These are phyloP conservation scores for Corinectria fuckeliana DNA, from an alignment of 2,329 filamentous ascomycete genomes.

Conservation along the genomic window DNA sequence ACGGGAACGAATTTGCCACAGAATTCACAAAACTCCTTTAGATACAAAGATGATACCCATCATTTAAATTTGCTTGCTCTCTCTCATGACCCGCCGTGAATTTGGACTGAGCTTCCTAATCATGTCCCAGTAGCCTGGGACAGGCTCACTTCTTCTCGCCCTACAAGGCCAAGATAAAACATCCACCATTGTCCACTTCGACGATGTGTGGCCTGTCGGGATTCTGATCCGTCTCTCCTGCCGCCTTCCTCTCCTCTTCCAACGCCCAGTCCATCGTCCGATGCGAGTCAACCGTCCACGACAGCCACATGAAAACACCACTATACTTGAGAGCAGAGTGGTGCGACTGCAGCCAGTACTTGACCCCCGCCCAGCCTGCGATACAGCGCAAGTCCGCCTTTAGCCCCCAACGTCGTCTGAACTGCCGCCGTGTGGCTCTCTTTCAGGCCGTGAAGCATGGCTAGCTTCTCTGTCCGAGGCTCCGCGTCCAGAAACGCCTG, in stretches of 20 bases:
- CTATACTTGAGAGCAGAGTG: slow-evolving; percentile 19
- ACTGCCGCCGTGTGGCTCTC: slow-evolving; percentile 22
- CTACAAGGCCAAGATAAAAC: slow-evolving; percentile 17
- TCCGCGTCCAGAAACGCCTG: slow-evolving; percentile 28
- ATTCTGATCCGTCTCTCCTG: neutral
- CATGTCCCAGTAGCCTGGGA: too few species aligned
- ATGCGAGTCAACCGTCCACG: slow-evolving; percentile 17
- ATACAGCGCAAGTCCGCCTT: slow-evolving; percentile 26
- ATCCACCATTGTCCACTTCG: slow-evolving; percentile 25
- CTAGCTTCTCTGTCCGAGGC: slow-evolving; percentile 31
- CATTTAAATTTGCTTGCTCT: too few species aligned
- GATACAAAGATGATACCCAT: too few species aligned
- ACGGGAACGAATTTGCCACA: too few species aligned
- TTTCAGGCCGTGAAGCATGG: slow-evolving; percentile 35
- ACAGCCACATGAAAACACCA: slow-evolving; percentile 25
- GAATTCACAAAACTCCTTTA: too few species aligned
- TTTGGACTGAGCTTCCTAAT: too few species aligned
- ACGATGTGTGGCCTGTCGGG: slow-evolving; percentile 12
- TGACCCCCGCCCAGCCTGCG: slow-evolving; percentile 27
- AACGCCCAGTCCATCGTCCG: slow-evolving; percentile 31
- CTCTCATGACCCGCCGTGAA: too few species aligned
- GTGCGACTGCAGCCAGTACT: slow-evolving; percentile 32
- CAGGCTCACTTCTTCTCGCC: too few species aligned
- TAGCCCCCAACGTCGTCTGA: slow-evolving; percentile 21
- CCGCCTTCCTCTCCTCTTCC: slow-evolving; percentile 21